A percentile compares a stretch with the other conserved stretches of the same genome.
Conservation (phyloP, 495 filamentous ascomycete genomes). For the Talaromyces liani region DNA sequence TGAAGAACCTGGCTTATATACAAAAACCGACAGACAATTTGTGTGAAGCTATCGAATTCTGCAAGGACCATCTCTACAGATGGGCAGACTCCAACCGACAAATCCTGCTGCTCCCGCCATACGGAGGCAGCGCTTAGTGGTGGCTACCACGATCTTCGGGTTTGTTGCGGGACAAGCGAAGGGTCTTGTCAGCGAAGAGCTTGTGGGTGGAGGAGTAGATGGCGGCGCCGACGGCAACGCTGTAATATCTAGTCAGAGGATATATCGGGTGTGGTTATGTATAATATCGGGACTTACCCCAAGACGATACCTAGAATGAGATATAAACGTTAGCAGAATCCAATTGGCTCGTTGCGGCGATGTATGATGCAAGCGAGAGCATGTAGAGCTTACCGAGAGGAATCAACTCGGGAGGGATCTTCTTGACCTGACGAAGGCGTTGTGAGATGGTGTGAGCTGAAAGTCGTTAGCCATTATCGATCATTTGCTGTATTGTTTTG, state of each 20-base stretch:
- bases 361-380: not conserved
- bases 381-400: conserved; percentile 70
- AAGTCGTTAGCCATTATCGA: conserved; percentile 22
- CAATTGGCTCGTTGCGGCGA: not conserved
- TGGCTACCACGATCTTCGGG: conserved; percentile 35
- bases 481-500: not conserved
- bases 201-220: conserved; percentile 74
- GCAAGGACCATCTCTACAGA: conserved; percentile 3
- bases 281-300: conserved; percentile 39
- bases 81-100: not conserved
- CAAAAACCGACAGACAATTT: conserved; percentile 8
- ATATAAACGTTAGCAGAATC: conserved; percentile 16
- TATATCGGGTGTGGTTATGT: conserved; percentile 5
- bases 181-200: conserved; percentile 80
- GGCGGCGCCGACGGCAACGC: conserved; percentile 64
- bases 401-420: conserved; percentile 88
- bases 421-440: conserved; percentile 77
- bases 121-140: conserved; percentile 1
- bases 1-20: conserved; percentile 8
- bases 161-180: conserved; percentile 60
- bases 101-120: not conserved
- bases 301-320: conserved; percentile 69
- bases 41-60: conserved; percentile 7
- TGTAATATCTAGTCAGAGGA: conserved; percentile 25
- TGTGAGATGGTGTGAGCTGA: conserved; percentile 96